Evolutionary conservation across 78 protist species (phyloP).

Genomic region (Planoprotostelium fungivorum): DNA sequence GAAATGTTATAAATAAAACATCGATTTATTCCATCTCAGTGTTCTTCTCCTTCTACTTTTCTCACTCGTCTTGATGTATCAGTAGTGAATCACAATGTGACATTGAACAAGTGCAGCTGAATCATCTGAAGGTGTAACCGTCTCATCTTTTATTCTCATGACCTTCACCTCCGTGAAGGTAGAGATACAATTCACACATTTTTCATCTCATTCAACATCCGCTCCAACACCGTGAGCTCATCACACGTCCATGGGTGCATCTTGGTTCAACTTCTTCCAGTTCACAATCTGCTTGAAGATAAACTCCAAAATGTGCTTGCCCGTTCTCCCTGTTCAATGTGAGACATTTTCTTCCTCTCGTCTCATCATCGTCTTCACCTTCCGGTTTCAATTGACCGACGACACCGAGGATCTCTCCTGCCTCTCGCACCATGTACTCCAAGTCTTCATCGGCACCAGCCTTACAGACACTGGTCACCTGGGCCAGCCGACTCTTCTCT

Average conservation of each 20-base stretch:
- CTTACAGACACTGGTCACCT: conserved; percentile 34
- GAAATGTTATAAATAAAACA: no score
- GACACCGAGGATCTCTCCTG: conserved; percentile 57
- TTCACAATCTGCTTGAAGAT: conserved; percentile 18
- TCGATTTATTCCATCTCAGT: no score
- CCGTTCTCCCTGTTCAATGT: not conserved
- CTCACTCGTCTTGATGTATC: no score
- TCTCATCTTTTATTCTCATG: no score
- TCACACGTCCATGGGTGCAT: not conserved
- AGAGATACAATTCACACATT: no score
- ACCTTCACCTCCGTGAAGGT: no score
- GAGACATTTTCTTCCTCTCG: conserved; percentile 2
- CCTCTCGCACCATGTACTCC: conserved; percentile 34
- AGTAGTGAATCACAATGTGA: no score
- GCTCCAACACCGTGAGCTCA: no score
- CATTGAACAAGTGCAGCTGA: no score
- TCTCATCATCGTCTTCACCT: not conserved
- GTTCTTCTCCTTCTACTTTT: no score
- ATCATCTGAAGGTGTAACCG: no score
- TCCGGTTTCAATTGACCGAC: not conserved
- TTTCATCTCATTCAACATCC: no score
- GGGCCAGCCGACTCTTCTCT: conserved; percentile 62
- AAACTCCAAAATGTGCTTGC: conserved; percentile 28
- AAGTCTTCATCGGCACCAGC: conserved; percentile 34
- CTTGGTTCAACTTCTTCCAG: conserved; percentile 33